A percentile compares a stretch with the other conserved stretches of the same genome.
These are phyloP conservation scores for Thermochaetoides dissita DNA, from an alignment of 2,329 filamentous ascomycete species.

Conservation along the genomic window DNA sequence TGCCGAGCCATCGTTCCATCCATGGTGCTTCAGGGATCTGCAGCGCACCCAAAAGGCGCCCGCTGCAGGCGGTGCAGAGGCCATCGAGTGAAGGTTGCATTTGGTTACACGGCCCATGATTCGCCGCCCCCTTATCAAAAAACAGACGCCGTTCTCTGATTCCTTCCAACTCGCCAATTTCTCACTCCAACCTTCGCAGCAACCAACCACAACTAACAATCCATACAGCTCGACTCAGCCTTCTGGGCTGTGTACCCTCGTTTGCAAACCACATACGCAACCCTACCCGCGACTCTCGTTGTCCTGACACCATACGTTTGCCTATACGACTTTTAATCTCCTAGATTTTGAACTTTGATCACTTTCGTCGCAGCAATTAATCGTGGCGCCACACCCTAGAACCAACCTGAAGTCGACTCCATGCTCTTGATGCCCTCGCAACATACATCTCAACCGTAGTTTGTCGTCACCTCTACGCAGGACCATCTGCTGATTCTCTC, in stretches of 20 bases:
- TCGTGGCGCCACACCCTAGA: constrained; percentile 1
- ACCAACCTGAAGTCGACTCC: neutral
- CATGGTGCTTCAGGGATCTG: too few species aligned
- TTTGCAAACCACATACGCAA: constrained; percentile 2
- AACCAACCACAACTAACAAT: constrained; percentile 3
- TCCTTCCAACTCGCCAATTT: constrained; percentile 1
- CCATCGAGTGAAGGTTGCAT: too few species aligned
- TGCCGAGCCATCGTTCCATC: too few species aligned
- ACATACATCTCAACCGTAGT: too few species aligned
- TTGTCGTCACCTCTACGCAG: too few species aligned
- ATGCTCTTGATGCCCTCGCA: neutral
- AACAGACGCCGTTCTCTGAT: constrained; percentile 2
- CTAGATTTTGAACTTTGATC: neutral
- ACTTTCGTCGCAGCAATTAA: neutral
- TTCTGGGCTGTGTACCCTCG: constrained; percentile 14
- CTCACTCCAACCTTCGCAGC: too few species aligned
- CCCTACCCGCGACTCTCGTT: constrained; percentile 11
- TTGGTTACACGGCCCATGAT: constrained; percentile 5
- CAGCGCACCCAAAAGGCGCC: too few species aligned
- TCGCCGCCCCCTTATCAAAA: constrained; percentile 11
- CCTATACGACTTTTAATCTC: constrained; percentile 7
- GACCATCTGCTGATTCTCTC: too few species aligned
- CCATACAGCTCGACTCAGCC: constrained; percentile 12
- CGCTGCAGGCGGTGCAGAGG: too few species aligned
- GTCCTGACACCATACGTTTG: constrained; percentile 2